phyloP scores from a whole-genome alignment of 2,329 filamentous ascomycete genomes.

The Sporothrix pseudoabietina region DNA sequence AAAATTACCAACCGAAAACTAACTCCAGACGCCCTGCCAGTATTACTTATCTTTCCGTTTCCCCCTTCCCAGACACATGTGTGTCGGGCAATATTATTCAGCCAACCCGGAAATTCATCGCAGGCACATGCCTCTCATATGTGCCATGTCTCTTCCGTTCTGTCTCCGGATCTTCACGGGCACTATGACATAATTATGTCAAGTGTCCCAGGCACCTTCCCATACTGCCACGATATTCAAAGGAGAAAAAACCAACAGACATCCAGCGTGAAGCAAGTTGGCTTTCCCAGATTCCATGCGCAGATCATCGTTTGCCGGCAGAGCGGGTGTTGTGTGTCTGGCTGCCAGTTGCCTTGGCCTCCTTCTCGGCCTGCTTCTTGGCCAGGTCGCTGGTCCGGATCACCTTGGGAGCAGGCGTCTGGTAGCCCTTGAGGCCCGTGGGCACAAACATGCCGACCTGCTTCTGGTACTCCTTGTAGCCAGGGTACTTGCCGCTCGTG shows the following conservation, averaged over 20 bases:
- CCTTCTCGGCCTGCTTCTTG: slow-evolving; percentile 49
- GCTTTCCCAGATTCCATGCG: background rate
- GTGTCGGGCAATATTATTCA: slow-evolving; percentile 8
- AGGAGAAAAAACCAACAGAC: background rate
- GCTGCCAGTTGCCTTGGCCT: slow-evolving; percentile 34
- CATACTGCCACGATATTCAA: background rate
- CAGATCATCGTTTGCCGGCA: slow-evolving; percentile 9
- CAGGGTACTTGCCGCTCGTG: slow-evolving; percentile 78
- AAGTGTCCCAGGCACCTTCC: background rate
- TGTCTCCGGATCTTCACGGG: background rate
- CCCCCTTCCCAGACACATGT: background rate
- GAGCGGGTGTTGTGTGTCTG: slow-evolving; percentile 28
- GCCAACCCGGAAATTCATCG: background rate
- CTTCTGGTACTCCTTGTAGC: slow-evolving; percentile 82
- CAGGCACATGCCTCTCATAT: slow-evolving; percentile 16
- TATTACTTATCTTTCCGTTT: background rate
- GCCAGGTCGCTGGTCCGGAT: slow-evolving; percentile 56
- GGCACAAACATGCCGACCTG: slow-evolving; percentile 85
- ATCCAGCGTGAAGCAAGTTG: background rate
- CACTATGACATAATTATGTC: background rate
- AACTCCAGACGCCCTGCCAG: slow-evolving; percentile 9
- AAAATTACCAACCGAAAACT: background rate
- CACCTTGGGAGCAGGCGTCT: slow-evolving; percentile 48
- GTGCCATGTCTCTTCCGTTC: background rate
- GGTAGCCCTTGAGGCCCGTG: slow-evolving; percentile 50